Conservation (phyloP, 257 asterid species). For the Forsythia suspensa region DNA sequence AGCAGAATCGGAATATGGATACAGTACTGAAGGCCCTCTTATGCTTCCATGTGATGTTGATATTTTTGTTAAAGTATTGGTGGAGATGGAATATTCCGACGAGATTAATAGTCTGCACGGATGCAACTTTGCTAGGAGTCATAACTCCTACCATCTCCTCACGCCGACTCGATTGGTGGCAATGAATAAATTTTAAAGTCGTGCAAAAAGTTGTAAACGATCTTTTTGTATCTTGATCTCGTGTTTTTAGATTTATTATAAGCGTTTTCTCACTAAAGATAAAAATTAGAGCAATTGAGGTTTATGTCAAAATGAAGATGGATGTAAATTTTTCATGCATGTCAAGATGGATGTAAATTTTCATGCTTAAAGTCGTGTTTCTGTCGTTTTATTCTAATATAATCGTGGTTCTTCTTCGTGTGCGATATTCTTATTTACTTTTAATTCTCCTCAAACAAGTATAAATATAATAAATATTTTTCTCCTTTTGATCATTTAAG, state of each 20-base stretch:
- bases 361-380: neutral
- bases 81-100: conserved; percentile 41
- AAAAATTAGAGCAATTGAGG: neutral
- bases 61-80: conserved; percentile 36
- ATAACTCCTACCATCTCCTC: conserved; percentile 33
- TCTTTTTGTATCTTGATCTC: neutral
- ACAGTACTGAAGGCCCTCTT: conserved; percentile 51
- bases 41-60: conserved; percentile 59
- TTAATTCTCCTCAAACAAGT: neutral
- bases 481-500: neutral
- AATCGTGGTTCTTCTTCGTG: neutral
- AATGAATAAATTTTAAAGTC: conserved; percentile 23
- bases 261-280: neutral
- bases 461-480: too few relatives aligned
- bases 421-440: too few relatives aligned
- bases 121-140: conserved; percentile 28
- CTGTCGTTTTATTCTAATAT: too few relatives aligned
- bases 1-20: conserved; percentile 65
- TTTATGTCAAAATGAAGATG: neutral
- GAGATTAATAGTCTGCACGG: conserved; percentile 13
- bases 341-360: neutral
- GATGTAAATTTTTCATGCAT: too few relatives aligned
- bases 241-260: neutral
- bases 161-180: neutral
- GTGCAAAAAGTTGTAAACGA: neutral